Evolutionary conservation across 208 protist genomes (phyloP), one percentile per base, ranked within the genome.

Genomic region (Leishmania braziliensis): DNA sequence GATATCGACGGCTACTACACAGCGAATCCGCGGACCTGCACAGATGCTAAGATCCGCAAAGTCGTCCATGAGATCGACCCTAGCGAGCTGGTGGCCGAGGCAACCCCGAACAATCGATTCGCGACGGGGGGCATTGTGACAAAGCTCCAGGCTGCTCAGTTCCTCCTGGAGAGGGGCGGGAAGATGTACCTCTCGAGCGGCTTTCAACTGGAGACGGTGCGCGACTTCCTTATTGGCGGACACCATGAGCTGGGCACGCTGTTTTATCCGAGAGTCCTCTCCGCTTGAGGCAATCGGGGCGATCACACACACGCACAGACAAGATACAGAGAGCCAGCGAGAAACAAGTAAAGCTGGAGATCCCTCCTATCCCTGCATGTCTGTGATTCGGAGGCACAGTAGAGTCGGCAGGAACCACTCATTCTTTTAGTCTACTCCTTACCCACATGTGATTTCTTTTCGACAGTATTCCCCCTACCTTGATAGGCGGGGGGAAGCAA

Each of bases 1-100:
- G 95, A 92, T 69, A 96, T 97, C 73, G 93, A 95, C 81, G 94
- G 96, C 79, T 96, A 96, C 78, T 83, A 96, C 77, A 89, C 90
- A 5, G 88, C 75, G 46, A 85, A 88, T 77, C 86, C 87, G 9
- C 89, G 86, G 29, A 78, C 75, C 26, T 87, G 87, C 70, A 70
- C 66, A 1, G 78, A 85, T 58, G 90, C 85, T 16, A 43, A 83
- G 69, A 65, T 85, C 23, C 85, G 82, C 26, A 66, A 56, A 6
- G 73, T 83, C 29, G 85, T 88, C 8, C 77, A 88, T 43, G 0
- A 66, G 33, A 70, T 88, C 20, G 60, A 50, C 2, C 33, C 46
- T 5, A 81, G 54, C 9, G 85, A 84, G 65, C 81, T 88, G 26
- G n/a, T 58, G 85, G 85, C 62, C 0, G 80, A 79, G 33, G 85